Percentiles rank a stretch among this genome's conserved stretches.
phyloP scores from a whole-genome alignment of 1,284 basidiomycete genomes.

The Pterulicium gracile region DNA sequence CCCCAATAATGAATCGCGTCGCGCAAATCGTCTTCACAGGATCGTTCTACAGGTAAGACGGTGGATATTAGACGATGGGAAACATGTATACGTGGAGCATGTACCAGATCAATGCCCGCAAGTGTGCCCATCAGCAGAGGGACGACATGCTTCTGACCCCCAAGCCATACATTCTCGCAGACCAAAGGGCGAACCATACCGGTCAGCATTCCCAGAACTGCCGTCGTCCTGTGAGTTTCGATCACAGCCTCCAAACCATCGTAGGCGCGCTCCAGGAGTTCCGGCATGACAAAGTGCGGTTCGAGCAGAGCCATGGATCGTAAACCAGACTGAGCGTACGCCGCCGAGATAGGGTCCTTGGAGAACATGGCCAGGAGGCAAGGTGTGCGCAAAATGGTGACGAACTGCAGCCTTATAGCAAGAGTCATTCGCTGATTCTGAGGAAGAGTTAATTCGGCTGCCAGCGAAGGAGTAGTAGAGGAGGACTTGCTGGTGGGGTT shows the following conservation, averaged over 20 bases:
- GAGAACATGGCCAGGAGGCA: slow-evolving; percentile 93
- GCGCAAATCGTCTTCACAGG: slow-evolving; percentile 84
- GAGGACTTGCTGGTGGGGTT: slow-evolving; percentile 56
- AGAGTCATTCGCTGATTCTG: slow-evolving; percentile 73
- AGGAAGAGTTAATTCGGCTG: slow-evolving; percentile 4
- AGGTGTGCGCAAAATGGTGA: slow-evolving; percentile 76
- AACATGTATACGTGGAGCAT: slow-evolving; percentile 13
- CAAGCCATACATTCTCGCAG: slow-evolving; percentile 68
- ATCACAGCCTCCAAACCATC: slow-evolving; percentile 89
- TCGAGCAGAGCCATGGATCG: slow-evolving; percentile 75
- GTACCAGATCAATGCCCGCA: slow-evolving; percentile 81
- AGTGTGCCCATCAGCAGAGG: slow-evolving; percentile 86
- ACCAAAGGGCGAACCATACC: slow-evolving; percentile 74
- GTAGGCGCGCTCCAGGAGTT: slow-evolving; percentile 86
- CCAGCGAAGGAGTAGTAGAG: slow-evolving; percentile 3
- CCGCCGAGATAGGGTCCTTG: slow-evolving; percentile 66
- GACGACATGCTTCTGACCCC: slow-evolving; percentile 83
- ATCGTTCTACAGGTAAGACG: slow-evolving; percentile 57
- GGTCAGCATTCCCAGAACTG: slow-evolving; percentile 83
- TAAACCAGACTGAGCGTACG: slow-evolving; percentile 60
- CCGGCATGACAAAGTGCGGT: slow-evolving; percentile 84
- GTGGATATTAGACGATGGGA: slow-evolving; percentile 6
- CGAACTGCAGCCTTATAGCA: slow-evolving; percentile 76
- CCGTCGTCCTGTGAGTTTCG: slow-evolving; percentile 89
- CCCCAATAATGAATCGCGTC: slow-evolving; percentile 70